Conservation (phyloP, 2,329 filamentous ascomycete genomes). For the Helminthosporium solani region DNA sequence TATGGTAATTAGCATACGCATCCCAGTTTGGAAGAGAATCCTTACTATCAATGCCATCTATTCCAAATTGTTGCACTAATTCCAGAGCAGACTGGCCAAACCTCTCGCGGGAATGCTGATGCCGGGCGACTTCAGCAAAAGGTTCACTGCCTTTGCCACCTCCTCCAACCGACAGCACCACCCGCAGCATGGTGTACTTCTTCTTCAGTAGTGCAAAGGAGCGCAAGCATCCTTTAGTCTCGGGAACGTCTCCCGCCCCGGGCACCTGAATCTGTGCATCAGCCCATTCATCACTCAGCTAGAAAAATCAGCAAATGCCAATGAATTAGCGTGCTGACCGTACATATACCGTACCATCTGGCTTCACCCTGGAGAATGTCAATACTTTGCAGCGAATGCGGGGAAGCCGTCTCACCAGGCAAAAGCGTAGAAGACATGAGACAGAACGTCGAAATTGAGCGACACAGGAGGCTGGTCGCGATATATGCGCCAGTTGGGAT, state of each 20-base stretch:
- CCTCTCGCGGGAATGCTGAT: slow-evolving; percentile 61
- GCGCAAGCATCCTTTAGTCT: slow-evolving; percentile 58
- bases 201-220: slow-evolving; percentile 73
- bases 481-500: slow-evolving; percentile 77
- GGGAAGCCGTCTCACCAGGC: slow-evolving; percentile 53
- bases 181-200: slow-evolving; percentile 67
- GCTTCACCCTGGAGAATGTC: slow-evolving; percentile 56
- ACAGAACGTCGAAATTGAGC: slow-evolving; percentile 74
- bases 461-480: slow-evolving; percentile 70
- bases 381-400: slow-evolving; percentile 15
- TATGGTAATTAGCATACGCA: slow-evolving; percentile 13
- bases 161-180: slow-evolving; percentile 77
- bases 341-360: slow-evolving; percentile 75
- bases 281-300: slow-evolving; percentile 80
- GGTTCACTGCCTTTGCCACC: slow-evolving; percentile 65
- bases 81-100: slow-evolving; percentile 68
- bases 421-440: slow-evolving; percentile 81
- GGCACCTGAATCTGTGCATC: slow-evolving; percentile 72
- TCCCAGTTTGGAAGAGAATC: not conserved
- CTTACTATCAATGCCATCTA: slow-evolving; percentile 77
- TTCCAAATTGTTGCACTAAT: slow-evolving; percentile 68
- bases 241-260: slow-evolving; percentile 48
- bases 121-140: slow-evolving; percentile 67
- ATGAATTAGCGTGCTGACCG: slow-evolving; percentile 45
- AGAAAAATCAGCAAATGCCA: slow-evolving; percentile 18